Percentiles rank a stretch among this genome's conserved stretches.
Evolutionary conservation across 2,329 filamentous ascomycete species (phyloP).

Genomic region (Colletotrichum godetiae): DNA sequence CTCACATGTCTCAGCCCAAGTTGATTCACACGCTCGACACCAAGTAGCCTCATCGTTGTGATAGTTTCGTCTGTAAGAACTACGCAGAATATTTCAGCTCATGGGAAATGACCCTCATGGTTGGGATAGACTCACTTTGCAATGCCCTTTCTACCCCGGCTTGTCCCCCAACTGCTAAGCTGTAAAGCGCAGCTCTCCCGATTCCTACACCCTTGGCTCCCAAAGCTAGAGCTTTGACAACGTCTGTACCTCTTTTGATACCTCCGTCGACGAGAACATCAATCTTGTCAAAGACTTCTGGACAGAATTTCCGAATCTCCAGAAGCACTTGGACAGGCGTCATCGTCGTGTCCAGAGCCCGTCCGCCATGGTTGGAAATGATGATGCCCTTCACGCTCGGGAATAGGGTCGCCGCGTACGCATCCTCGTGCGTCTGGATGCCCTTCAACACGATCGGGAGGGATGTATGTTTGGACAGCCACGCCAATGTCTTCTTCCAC

Average conservation of each 20-base stretch:
- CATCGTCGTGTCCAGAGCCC: constrained; percentile 57
- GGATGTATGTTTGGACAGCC: constrained; percentile 58
- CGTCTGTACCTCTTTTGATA: constrained; percentile 63
- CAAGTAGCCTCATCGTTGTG: constrained; percentile 42
- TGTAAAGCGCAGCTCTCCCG: constrained; percentile 63
- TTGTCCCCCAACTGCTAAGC: constrained; percentile 61
- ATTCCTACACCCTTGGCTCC: constrained; percentile 66
- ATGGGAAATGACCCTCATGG: neutral
- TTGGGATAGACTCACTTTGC: constrained; percentile 58
- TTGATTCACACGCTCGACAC: constrained; percentile 39
- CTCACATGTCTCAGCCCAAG: constrained; percentile 40
- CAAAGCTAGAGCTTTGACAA: constrained; percentile 64
- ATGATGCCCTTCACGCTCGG: constrained; percentile 60
- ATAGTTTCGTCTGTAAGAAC: constrained; percentile 41
- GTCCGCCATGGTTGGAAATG: constrained; percentile 68
- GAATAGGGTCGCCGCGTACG: constrained; percentile 31
- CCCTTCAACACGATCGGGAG: constrained; percentile 68
- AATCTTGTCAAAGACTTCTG: constrained; percentile 59
- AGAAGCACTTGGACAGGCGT: constrained; percentile 54
- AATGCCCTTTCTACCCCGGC: constrained; percentile 65
- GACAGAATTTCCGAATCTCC: constrained; percentile 61
- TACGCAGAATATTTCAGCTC: constrained; percentile 6
- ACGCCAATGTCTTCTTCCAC: constrained; percentile 62
- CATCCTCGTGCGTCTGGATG: constrained; percentile 65
- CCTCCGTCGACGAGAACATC: constrained; percentile 66